A percentile compares a stretch with the other conserved stretches of the same genome.
Conservation (phyloP, 495 filamentous ascomycete genomes). For the Viridothelium virens region DNA sequence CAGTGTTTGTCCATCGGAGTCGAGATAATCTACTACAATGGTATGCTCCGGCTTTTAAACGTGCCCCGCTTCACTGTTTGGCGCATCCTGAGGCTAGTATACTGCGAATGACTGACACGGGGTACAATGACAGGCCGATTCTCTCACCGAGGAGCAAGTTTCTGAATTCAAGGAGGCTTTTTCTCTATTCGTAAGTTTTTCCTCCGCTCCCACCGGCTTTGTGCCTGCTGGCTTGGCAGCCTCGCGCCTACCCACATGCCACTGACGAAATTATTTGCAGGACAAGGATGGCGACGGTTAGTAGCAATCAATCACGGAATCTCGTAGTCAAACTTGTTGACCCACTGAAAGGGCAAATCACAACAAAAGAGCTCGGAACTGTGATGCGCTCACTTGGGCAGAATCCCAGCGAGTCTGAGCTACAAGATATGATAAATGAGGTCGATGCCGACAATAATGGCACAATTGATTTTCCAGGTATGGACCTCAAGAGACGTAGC, state of each 20-base stretch:
- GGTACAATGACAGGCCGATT: slow-evolving; percentile 32
- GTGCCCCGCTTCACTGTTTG: slow-evolving; percentile 6
- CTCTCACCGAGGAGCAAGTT: slow-evolving; percentile 95
- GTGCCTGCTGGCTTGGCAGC: slow-evolving; percentile 19
- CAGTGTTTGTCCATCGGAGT: neutral
- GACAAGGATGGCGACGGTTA: slow-evolving; percentile 99
- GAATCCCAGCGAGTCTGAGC: slow-evolving; percentile 96
- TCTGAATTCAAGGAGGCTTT: slow-evolving; percentile 99
- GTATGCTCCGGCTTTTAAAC: neutral
- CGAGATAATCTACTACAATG: slow-evolving; percentile 10
- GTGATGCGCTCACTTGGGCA: slow-evolving; percentile 99
- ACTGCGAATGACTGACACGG: neutral
- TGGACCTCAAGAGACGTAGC: slow-evolving; percentile 10
- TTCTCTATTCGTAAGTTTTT: slow-evolving; percentile 89
- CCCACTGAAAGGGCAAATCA: slow-evolving; percentile 76
- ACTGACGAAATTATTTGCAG: slow-evolving; percentile 41
- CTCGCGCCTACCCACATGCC: slow-evolving; percentile 9
- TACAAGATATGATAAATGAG: slow-evolving; percentile 99
- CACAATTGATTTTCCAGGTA: slow-evolving; percentile 98
- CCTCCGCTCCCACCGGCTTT: neutral
- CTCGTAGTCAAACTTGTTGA: neutral
- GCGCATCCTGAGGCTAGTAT: neutral
- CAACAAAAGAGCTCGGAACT: slow-evolving; percentile 96
- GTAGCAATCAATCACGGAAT: slow-evolving; percentile 34
- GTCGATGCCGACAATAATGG: slow-evolving; percentile 99